phyloP scores from a whole-genome alignment of 768 basidiomycete species.

The Termitomyces eurrhizus region DNA sequence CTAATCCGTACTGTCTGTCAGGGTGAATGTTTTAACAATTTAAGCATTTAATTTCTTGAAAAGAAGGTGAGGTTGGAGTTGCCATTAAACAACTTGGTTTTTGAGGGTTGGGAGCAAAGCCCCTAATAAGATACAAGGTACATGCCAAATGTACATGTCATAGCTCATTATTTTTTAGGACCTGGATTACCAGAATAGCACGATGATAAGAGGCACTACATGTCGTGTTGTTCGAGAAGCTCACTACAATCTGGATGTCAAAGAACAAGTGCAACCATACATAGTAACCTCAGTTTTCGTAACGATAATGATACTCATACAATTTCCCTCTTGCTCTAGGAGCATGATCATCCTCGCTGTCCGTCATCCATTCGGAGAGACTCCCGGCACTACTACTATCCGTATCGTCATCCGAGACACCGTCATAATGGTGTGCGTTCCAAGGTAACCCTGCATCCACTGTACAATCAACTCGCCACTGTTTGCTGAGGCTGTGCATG shows the following conservation, averaged over 20 bases:
- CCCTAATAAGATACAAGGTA: no score
- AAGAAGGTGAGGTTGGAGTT: no score
- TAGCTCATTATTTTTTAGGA: no score
- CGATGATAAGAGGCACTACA: background rate
- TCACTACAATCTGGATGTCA: background rate
- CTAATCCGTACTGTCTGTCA: no score
- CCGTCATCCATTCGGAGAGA: slow-evolving; percentile 3
- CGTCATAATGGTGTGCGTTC: background rate
- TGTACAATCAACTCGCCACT: background rate
- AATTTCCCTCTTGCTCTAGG: slow-evolving; percentile 1
- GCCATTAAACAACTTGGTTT: no score
- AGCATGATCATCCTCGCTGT: slow-evolving; percentile 2
- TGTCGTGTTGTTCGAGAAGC: background rate
- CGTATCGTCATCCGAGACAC: background rate
- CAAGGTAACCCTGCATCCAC: background rate
- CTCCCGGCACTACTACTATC: slow-evolving; percentile 7
- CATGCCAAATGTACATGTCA: no score
- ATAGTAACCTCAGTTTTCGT: background rate
- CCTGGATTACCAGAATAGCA: no score
- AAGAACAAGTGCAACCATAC: background rate
- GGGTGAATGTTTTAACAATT: no score
- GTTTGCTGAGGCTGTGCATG: background rate
- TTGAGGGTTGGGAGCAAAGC: no score
- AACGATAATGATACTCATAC: slow-evolving; percentile 2
- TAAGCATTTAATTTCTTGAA: no score